These are phyloP conservation scores for Pterocarpus santalinus DNA, from an alignment of 306 rosid species.

Conservation along the genomic window DNA sequence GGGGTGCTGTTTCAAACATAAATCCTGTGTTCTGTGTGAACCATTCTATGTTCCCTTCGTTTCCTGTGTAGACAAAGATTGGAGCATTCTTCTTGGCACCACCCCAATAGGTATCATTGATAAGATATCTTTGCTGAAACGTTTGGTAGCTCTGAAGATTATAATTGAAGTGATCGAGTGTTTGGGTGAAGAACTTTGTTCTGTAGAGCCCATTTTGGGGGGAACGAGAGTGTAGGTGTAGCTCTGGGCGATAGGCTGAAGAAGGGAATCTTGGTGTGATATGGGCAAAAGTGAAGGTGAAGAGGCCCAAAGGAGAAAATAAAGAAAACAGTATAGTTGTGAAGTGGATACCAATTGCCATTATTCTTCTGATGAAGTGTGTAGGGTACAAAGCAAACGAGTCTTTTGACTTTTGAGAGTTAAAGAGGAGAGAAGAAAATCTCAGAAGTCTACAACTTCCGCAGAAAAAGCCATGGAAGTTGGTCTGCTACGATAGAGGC, in stretches of 20 bases:
- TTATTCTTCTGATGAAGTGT: no score
- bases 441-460: no score
- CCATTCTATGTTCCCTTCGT: constrained; percentile 91
- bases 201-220: constrained; percentile 52
- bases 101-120: constrained; percentile 85
- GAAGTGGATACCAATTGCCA: no score
- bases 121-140: constrained; percentile 84
- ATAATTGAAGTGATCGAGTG: constrained; percentile 85
- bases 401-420: no score
- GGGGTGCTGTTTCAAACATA: constrained; percentile 72
- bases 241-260: constrained; percentile 51
- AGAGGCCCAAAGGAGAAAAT: no score
- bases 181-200: constrained; percentile 80
- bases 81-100: constrained; percentile 76
- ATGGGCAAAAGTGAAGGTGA: neutral
- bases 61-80: constrained; percentile 92
- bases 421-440: no score
- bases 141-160: constrained; percentile 70
- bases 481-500: no score
- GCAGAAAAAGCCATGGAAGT: no score
- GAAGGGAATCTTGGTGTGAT: constrained; percentile 60
- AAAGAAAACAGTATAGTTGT: no score
- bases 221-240: neutral
- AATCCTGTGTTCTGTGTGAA: constrained; percentile 88
- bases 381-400: no score